These are phyloP conservation scores for Nannochloropsis gaditana DNA, from an alignment of 108 stramenopile genomes.

Conservation along the genomic window DNA sequence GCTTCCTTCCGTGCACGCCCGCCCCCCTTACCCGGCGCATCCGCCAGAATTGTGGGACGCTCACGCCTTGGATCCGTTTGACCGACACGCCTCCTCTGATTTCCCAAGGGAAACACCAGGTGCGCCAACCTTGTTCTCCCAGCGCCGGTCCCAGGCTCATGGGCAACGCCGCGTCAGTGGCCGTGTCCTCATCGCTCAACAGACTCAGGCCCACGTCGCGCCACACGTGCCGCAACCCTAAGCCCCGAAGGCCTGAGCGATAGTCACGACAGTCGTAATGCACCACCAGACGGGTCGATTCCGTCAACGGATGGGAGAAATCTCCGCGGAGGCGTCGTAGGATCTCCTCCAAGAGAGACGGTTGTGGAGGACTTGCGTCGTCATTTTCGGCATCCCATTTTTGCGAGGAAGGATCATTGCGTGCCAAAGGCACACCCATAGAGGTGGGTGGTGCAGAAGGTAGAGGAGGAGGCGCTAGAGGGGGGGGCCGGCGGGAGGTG, in stretches of 20 bases:
- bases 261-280: background rate
- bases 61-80: background rate
- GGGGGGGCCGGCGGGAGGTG: background rate
- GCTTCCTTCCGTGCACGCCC: background rate
- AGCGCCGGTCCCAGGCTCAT: background rate
- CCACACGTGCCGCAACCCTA: background rate
- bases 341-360: background rate
- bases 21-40: background rate
- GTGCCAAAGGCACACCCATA: background rate
- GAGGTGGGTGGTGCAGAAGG: background rate
- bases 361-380: background rate
- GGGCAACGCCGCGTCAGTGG: background rate
- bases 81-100: background rate
- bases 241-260: background rate
- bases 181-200: background rate
- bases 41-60: slow-evolving; percentile 4
- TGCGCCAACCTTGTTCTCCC: background rate
- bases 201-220: background rate
- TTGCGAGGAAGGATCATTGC: background rate
- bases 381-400: background rate
- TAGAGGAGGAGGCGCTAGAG: background rate
- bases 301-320: background rate
- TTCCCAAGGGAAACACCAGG: background rate
- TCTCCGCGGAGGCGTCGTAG: background rate
- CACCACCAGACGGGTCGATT: background rate